Base-by-base conservation (phyloP, 2,329 filamentous ascomycete species). In the Teratosphaeriaceae sp. region DNA sequence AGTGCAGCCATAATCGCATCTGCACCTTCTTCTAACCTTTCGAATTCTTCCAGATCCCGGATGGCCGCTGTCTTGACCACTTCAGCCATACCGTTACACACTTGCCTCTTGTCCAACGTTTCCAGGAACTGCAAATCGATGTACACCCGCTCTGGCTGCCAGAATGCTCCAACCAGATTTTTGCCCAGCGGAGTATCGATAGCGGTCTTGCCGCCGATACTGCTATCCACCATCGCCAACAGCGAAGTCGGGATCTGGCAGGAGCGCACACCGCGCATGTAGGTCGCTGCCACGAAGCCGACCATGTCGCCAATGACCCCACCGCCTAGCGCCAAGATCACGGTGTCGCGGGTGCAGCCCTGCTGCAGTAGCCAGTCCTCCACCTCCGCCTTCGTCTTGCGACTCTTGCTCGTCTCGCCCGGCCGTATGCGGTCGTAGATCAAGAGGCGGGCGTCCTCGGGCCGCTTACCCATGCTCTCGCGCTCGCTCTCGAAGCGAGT, bases 31-130 rank as follows among this genome's bases (percentile, higher is more conserved):
- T 98, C 92, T 15, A 98, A 73, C 11, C 84, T 70, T 33, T 82
- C 76, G 62, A 98, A 98, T 60, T 96, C 90, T 8, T 74, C 68
- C 65, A 94, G 88, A 58, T 94, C 80, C 79, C 90, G 96, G 56
- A 98, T 97, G 42, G 92, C 92, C 2, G 92, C 92, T 3, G 92
- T 98, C 77, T 76, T 63, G 31, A 60, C 52, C 22, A 98, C 90
- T 70, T 98, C 92, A 20, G 90, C 92, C 90, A 98, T 96, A 48
- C 92, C 92, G 64, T 98, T 98, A 67, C 96, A 88, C 60, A 98
- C 90, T 67, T 98, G 90, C 53, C 92, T 78, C 51, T 84, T 82
- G 1, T 90, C 89, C 16, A 98, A 73, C 1, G 88, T 94, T 62
- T 94, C 87, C 43, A 98, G 74, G 61, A 98, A 97, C 43, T 82